These are phyloP conservation scores for Candida ovalis DNA, from an alignment of 805 yeast species.

Conservation along the genomic window DNA sequence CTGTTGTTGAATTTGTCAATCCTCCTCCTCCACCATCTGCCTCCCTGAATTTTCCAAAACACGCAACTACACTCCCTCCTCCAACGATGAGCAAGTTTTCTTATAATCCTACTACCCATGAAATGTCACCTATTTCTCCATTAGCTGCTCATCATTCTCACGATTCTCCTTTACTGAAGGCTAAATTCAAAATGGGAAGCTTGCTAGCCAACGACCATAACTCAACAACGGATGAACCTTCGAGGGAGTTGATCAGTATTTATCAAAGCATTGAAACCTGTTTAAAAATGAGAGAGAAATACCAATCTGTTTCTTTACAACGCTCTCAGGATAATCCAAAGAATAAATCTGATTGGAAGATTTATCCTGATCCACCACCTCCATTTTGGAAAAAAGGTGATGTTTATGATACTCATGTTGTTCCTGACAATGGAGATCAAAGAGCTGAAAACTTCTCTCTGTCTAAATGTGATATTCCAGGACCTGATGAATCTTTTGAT, in stretches of 20 bases:
- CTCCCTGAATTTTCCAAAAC: constrained; percentile 6
- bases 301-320: constrained; percentile 70
- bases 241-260: constrained; percentile 62
- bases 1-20: constrained; percentile 33
- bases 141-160: constrained; percentile 4
- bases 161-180: constrained; percentile 5
- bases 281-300: constrained; percentile 70
- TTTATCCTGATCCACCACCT: constrained; percentile 92
- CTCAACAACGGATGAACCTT: constrained; percentile 52
- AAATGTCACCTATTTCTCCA: constrained; percentile 14
- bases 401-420: constrained; percentile 8
- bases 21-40: constrained; percentile 37
- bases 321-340: constrained; percentile 79
- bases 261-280: constrained; percentile 62
- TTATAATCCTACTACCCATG: constrained; percentile 29
- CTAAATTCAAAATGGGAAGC: constrained; percentile 41
- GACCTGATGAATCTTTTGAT: constrained; percentile 35
- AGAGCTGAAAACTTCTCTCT: constrained; percentile 56
- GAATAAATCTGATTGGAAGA: constrained; percentile 65
- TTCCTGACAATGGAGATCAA: constrained; percentile 27
- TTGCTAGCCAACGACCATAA: constrained; percentile 47
- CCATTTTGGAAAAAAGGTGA: constrained; percentile 69
- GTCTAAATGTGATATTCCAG: constrained; percentile 52
- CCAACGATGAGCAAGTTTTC: constrained; percentile 17
- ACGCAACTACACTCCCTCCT: constrained; percentile 5